Evolutionary conservation across 192 early-diverging fungal species (phyloP), one percentile per base, ranked within the genome.

Genomic region (Oehlia diaphana): DNA sequence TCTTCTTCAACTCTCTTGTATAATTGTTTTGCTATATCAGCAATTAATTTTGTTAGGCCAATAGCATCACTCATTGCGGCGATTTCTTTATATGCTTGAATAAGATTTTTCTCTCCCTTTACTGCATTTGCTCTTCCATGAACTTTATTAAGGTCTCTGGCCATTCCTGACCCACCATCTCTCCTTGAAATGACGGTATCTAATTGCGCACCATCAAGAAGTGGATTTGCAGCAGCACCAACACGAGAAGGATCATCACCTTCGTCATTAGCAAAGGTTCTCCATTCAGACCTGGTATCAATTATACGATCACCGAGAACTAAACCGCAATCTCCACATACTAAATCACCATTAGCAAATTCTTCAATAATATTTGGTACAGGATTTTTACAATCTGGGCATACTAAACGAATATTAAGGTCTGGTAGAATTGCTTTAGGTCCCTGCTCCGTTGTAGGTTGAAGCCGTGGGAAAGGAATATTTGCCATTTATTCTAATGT

Each of bases 251-350:
- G 95, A 81, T 96, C 93, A 81, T 95, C 94, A 65, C 92, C 93
- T 79, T 92, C 95, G 76, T 96, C 96, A 82, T 95, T 95, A 28
- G 94, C 91, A 81, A 96, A 95, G 31, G 96, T 99, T 68, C 97
- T 93, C 97, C 97, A 99, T 83, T 99, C 97, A 2, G 94, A 96
- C 13, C 96, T 91, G 37, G 97, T 96, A 82, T 95, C 95, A 76
- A 96, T 96, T 79, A 98, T 91, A 23, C 96, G 89, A 80, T 96
- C 91, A 16, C 94, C 94, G 3, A 98, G 88, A 9, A 94, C 92
- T 5, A 95, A 80, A 19, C 95, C 96, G 84, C 97, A 99, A 83
- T 93, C 92, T 21, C 93, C 95, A 86, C 97, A 99, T 31, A 99
- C 89, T 47, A 96, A 79, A 81, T 98, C 97, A 6, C 94, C 96